Percentiles rank a stretch among this genome's conserved stretches.
Conservation (phyloP, 2,329 filamentous ascomycete genomes). For the Pseudogymnoascus sp. region DNA sequence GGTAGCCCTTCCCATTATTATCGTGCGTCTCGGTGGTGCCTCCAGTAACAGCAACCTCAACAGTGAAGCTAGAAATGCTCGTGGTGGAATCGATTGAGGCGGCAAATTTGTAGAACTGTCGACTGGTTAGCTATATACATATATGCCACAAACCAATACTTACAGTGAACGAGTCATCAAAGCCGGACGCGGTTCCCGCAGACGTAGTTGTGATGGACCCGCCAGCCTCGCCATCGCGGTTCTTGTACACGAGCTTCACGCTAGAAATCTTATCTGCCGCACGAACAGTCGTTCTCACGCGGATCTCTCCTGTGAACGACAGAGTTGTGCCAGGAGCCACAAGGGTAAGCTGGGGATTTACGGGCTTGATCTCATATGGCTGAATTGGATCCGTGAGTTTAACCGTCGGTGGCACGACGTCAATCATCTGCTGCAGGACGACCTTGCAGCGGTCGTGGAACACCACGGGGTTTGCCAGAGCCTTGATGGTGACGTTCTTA, state of each 20-base stretch:
- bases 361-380: slow-evolving; percentile 54
- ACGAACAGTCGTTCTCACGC: slow-evolving; percentile 45
- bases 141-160: slow-evolving; percentile 37
- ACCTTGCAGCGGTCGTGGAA: slow-evolving; percentile 43
- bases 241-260: slow-evolving; percentile 48
- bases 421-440: slow-evolving; percentile 53
- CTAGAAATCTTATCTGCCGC: slow-evolving; percentile 38
- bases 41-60: slow-evolving; percentile 42
- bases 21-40: slow-evolving; percentile 41
- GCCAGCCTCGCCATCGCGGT: slow-evolving; percentile 41
- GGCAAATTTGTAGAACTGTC: slow-evolving; percentile 25
- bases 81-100: slow-evolving; percentile 46
- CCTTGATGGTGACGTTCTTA: slow-evolving; percentile 45
- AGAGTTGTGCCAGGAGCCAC: slow-evolving; percentile 41
- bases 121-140: slow-evolving; percentile 10
- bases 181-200: slow-evolving; percentile 45
- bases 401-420: slow-evolving; percentile 47
- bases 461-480: slow-evolving; percentile 36
- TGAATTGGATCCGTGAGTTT: slow-evolving; percentile 44
- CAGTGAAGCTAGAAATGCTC: slow-evolving; percentile 54
- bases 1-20: slow-evolving; percentile 52
- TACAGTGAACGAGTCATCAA: slow-evolving; percentile 54
- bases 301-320: slow-evolving; percentile 47
- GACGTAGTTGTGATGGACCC: slow-evolving; percentile 40
- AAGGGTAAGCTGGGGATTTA: slow-evolving; percentile 48